phyloP scores from a whole-genome alignment of 1,139 yeast genomes.

The Pichia sp. region DNA sequence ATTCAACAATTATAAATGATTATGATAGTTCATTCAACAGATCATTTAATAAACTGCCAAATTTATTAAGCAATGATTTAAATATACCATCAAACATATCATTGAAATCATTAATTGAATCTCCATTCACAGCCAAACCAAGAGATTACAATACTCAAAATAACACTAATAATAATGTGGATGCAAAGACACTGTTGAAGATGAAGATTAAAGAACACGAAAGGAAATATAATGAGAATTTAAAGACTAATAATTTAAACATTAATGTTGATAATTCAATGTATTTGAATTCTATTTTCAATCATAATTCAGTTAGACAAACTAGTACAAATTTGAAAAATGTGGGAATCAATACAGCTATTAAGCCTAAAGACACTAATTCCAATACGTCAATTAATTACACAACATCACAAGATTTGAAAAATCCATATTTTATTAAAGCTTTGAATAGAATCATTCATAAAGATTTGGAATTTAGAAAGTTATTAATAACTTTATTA shows the following conservation, averaged over 20 bases:
- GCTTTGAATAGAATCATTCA: slow-evolving; percentile 27
- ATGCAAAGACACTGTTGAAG: slow-evolving; percentile 15
- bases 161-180: background rate
- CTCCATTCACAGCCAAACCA: background rate
- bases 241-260: slow-evolving; percentile 1
- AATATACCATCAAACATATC: background rate
- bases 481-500: slow-evolving; percentile 19
- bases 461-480: slow-evolving; percentile 25
- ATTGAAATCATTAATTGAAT: background rate
- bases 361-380: background rate
- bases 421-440: slow-evolving; percentile 25
- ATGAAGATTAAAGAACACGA: slow-evolving; percentile 19
- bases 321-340: slow-evolving; percentile 7
- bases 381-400: no score
- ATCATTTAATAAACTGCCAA: background rate
- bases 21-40: background rate
- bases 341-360: background rate
- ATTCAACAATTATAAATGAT: background rate
- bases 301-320: background rate
- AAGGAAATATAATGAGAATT: slow-evolving; percentile 4
- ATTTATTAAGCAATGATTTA: background rate
- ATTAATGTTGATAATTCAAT: slow-evolving; percentile 7
- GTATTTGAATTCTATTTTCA: slow-evolving; percentile 23
- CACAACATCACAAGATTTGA: slow-evolving; percentile 14
- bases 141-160: background rate